Conservation (phyloP, 2,329 filamentous ascomycete species). For the Penicillium sp. region DNA sequence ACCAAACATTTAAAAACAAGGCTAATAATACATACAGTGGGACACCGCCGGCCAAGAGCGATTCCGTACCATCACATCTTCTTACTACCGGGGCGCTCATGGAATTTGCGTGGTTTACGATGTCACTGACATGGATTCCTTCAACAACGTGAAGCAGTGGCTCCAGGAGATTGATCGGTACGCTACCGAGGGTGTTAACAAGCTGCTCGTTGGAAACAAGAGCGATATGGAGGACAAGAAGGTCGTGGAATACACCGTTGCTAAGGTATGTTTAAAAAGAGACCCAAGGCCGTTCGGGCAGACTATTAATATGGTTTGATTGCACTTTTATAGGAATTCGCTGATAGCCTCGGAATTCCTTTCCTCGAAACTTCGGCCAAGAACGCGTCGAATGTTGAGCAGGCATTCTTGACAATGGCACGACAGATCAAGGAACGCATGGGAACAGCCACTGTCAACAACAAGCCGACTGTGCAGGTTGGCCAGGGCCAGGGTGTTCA, state of each 20-base stretch:
- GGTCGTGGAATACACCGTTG: conserved; percentile 98
- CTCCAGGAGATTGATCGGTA: conserved; percentile 99
- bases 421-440: conserved; percentile 99
- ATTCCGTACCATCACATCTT: conserved; percentile 99
- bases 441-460: conserved; percentile 96
- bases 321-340: conserved; percentile 74
- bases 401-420: conserved; percentile 99
- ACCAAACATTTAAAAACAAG: background rate
- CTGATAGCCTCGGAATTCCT: conserved; percentile 95
- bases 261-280: conserved; percentile 70
- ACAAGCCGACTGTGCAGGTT: conserved; percentile 96
- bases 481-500: conserved; percentile 93
- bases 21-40: conserved; percentile 64
- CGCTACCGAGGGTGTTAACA: conserved; percentile 98
- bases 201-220: conserved; percentile 99
- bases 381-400: conserved; percentile 99
- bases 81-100: conserved; percentile 98
- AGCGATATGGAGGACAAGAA: conserved; percentile 99
- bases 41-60: conserved; percentile 98
- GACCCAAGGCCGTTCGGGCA: background rate
- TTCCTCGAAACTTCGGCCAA: conserved; percentile 99
- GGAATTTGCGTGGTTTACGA: conserved; percentile 99
- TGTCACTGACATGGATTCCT: conserved; percentile 99
- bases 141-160: conserved; percentile 99
- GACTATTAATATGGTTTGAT: conserved; percentile 12